Evolutionary conservation across 176 grass and related monocot genomes (phyloP).

Genomic region (Cymbopogon citratus): DNA sequence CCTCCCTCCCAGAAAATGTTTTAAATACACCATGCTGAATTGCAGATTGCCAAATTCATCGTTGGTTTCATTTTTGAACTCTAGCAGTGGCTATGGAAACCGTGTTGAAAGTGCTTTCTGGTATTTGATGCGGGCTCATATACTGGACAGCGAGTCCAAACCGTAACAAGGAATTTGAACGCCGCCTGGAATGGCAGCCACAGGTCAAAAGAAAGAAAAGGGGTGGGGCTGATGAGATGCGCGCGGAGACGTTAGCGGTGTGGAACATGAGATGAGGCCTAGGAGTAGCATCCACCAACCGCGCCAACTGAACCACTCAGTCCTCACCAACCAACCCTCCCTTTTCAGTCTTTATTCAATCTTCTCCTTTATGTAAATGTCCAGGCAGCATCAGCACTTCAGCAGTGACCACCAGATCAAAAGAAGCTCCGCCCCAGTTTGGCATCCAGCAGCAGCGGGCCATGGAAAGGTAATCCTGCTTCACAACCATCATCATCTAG

Average conservation of each 20-base stretch:
- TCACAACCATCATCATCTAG: neutral
- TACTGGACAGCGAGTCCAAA: neutral
- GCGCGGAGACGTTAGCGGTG: neutral
- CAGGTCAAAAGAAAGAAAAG: neutral
- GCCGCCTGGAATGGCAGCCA: neutral
- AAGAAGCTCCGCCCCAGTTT: neutral
- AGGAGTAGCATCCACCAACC: slow-evolving; percentile 17
- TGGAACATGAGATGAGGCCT: neutral
- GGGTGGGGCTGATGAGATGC: neutral
- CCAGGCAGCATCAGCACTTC: neutral
- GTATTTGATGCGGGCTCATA: neutral
- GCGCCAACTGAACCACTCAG: neutral
- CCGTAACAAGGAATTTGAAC: neutral
- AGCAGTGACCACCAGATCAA: neutral
- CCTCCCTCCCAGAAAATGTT: too few relatives aligned
- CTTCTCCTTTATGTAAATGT: neutral
- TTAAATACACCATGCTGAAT: neutral
- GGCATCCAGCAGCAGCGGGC: neutral
- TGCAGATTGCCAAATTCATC: neutral
- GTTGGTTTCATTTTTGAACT: neutral
- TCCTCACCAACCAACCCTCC: slow-evolving; percentile 9
- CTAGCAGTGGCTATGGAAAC: neutral
- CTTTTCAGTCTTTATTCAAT: neutral
- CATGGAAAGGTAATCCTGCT: slow-evolving; percentile 34
- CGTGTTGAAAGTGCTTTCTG: neutral